Percentiles rank a stretch among this genome's conserved stretches.
phyloP scores from a whole-genome alignment of 148 eudicot species.

The Rhododendron ferrugineum region DNA sequence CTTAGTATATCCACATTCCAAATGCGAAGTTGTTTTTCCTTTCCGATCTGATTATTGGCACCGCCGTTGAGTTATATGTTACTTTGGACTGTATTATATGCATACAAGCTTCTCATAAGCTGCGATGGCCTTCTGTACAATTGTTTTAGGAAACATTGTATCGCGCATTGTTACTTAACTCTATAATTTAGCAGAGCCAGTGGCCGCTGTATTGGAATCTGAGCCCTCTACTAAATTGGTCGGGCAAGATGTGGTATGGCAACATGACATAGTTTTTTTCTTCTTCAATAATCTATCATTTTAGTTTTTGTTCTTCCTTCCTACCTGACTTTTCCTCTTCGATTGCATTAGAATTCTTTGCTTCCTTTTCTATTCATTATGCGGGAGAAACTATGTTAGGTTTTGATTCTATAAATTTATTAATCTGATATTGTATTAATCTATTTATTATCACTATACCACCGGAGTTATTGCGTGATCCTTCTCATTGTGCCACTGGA shows the following conservation, averaged over 20 bases:
- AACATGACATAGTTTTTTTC: background rate
- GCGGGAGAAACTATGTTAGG: background rate
- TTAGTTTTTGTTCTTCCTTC: background rate
- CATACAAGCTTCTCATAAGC: background rate
- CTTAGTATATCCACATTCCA: background rate
- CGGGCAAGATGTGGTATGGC: slow-evolving; percentile 27
- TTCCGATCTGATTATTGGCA: background rate
- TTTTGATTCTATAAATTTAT: background rate
- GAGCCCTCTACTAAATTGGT: slow-evolving; percentile 6
- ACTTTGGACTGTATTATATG: background rate
- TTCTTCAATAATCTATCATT: background rate
- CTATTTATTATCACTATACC: background rate
- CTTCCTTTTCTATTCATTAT: background rate
- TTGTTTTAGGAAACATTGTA: background rate
- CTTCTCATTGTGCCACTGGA: background rate
- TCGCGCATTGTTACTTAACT: slow-evolving; percentile 5
- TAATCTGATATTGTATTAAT: background rate
- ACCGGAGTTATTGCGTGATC: background rate
- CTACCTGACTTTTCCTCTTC: background rate
- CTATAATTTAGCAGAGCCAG: slow-evolving; percentile 23
- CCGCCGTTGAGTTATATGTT: background rate
- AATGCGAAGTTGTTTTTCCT: background rate
- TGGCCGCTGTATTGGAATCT: slow-evolving; percentile 17
- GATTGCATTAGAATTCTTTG: background rate
- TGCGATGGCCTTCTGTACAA: background rate